Conservation (phyloP, 176 grass and related monocot genomes). For the Raddia distichophylla region DNA sequence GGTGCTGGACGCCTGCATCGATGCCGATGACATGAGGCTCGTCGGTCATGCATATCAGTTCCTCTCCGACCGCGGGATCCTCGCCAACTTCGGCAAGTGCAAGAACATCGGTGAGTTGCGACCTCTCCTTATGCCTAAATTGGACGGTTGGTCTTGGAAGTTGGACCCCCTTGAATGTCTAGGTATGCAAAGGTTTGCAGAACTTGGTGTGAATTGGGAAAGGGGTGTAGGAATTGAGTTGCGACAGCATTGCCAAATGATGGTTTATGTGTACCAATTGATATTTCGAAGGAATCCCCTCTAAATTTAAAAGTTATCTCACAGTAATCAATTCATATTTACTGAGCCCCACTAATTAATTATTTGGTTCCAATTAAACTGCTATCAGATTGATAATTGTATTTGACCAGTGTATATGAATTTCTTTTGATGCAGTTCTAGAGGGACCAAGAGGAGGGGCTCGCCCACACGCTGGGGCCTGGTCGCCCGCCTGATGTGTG, state of each 20-base stretch:
- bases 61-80: slow-evolving; percentile 62
- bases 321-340: not conserved
- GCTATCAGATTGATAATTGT: not conserved
- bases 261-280: not conserved
- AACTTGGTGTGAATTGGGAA: not conserved
- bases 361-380: not conserved
- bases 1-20: slow-evolving; percentile 90
- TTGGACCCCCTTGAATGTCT: not conserved
- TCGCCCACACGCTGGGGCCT: too few relatives aligned
- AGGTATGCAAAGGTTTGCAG: not conserved
- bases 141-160: not conserved
- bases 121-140: not conserved
- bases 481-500: too few relatives aligned
- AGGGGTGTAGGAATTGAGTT: not conserved
- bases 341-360: not conserved
- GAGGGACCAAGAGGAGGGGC: slow-evolving; percentile 91
- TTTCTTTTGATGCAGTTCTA: slow-evolving; percentile 62
- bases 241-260: not conserved
- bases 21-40: slow-evolving; percentile 90
- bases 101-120: slow-evolving; percentile 64
- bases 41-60: slow-evolving; percentile 78
- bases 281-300: not conserved
- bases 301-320: not conserved
- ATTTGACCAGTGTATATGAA: not conserved
- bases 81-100: slow-evolving; percentile 76